A percentile compares a stretch with the other conserved stretches of the same genome.
Evolutionary conservation across 1,139 yeast species (phyloP).

Genomic region (Blastobotrys raffinosifermentans): DNA sequence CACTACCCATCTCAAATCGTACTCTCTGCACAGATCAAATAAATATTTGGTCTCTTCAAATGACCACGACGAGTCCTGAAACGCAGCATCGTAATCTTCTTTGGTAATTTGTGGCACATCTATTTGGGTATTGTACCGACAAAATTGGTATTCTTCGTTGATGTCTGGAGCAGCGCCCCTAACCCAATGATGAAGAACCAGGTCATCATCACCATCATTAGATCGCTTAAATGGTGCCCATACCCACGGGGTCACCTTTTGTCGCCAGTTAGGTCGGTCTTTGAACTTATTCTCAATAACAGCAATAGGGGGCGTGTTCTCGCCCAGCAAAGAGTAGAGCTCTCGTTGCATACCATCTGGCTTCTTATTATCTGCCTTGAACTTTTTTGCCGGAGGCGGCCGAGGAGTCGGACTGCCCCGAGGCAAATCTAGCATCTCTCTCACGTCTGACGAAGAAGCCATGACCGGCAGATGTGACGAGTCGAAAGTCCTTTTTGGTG

Average conservation of each 20-base stretch:
- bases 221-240: slow-evolving; percentile 50
- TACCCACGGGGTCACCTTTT: slow-evolving; percentile 79
- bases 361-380: slow-evolving; percentile 18
- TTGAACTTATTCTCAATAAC: slow-evolving; percentile 51
- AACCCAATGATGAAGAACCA: slow-evolving; percentile 76
- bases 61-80: slow-evolving; percentile 51
- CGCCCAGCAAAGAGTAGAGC: slow-evolving; percentile 79
- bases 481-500: too few relatives aligned
- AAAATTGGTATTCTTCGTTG: slow-evolving; percentile 60
- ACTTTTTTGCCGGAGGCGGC: slow-evolving; percentile 20
- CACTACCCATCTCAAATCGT: slow-evolving; percentile 84
- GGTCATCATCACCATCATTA: slow-evolving; percentile 36
- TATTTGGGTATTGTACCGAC: slow-evolving; percentile 64
- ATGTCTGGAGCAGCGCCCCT: slow-evolving; percentile 51
- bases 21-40: slow-evolving; percentile 64
- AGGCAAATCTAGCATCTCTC: slow-evolving; percentile 70
- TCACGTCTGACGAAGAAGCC: slow-evolving; percentile 44
- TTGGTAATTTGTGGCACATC: slow-evolving; percentile 66
- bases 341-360: slow-evolving; percentile 84
- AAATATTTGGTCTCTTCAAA: slow-evolving; percentile 72
- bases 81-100: slow-evolving; percentile 51
- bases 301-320: slow-evolving; percentile 82
- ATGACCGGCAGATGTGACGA: too few relatives aligned
- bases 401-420: slow-evolving; percentile 29
- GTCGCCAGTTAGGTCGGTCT: slow-evolving; percentile 54